Base-by-base conservation (phyloP, 371 early-diverging fungal genomes). In the Dinochytrium kinnereticum region DNA sequence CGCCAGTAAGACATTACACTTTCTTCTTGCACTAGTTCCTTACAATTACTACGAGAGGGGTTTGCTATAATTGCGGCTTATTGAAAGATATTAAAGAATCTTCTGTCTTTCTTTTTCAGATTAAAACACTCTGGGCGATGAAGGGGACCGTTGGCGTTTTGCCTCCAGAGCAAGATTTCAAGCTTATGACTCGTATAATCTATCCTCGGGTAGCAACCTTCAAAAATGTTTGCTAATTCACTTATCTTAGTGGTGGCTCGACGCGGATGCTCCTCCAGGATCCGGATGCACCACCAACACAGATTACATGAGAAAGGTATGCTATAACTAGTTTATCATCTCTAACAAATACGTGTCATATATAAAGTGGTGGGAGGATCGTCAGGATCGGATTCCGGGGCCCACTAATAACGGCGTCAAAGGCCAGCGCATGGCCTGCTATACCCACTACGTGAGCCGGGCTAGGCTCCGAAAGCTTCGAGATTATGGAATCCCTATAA, bases 381-480 rank as follows among this genome's bases (percentile, higher is more conserved):
- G 78, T 28, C 72, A 72, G 37, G 59, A 66, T 44, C 38, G 39
- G 1, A 75, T 59, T 19, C 78, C 79, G 24, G 74, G 82, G 7
- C 49, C 74, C 1, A 78, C 77, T 53, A 33, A 68, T 19, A 59
- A 66, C 34, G 39, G 59, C 19, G 78, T 76, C n/a, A 71, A 76
- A 1, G 78, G 72, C 21, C 81, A 81, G 53, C 68, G 76, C 26
- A 55, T 31, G 31, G 84, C 84, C n/a, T 75, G 73, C 59, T 24
- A 68, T 26, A 75, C 72, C 1, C 84, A 83, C 68, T 75, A 65
- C 38, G 76, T 83, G 24, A 68, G 73, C 17, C 64, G 68, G 1
- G 57, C 40, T 1, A 73, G 81, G 10, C 64, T 83, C 26, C 59
- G 65, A 51, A 44, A 70, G n/a, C 64, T 83, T 38, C 70, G 75